phyloP scores from a whole-genome alignment of 78 protist genomes.

The Cyanophora paradoxa region DNA sequence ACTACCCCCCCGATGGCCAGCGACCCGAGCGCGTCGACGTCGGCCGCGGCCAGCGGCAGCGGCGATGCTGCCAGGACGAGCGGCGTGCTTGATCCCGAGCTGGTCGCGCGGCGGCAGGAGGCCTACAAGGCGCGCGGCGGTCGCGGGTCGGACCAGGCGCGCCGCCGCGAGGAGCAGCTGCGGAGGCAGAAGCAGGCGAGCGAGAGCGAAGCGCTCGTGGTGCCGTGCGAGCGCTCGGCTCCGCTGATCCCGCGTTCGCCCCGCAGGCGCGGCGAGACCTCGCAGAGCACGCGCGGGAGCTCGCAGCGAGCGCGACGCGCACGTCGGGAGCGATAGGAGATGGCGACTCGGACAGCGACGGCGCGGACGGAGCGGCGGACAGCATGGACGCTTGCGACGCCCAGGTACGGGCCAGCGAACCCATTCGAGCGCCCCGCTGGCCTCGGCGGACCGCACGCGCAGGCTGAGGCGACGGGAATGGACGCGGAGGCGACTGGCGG shows the following conservation, averaged over 20 bases:
- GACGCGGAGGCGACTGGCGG: not conserved
- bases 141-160: not conserved
- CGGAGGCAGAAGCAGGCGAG: not conserved
- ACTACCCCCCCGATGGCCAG: too few relatives aligned
- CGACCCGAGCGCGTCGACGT: too few relatives aligned
- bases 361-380: too few relatives aligned
- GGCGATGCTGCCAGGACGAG: too few relatives aligned
- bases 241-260: too few relatives aligned
- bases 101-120: not conserved
- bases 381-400: too few relatives aligned
- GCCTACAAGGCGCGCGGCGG: not conserved
- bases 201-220: not conserved
- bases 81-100: too few relatives aligned
- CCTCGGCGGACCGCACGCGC: too few relatives aligned
- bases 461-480: not conserved
- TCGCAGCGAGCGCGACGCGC: not conserved
- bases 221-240: not conserved
- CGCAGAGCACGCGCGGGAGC: not conserved
- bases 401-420: too few relatives aligned
- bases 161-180: not conserved
- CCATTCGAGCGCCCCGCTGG: too few relatives aligned
- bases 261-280: not conserved
- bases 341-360: not conserved
- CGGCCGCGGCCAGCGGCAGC: too few relatives aligned
- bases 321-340: not conserved